Evolutionary conservation across 371 early-diverging fungal species (phyloP), one percentile per base, ranked within the genome.

Genomic region (Batkoa obscura): DNA sequence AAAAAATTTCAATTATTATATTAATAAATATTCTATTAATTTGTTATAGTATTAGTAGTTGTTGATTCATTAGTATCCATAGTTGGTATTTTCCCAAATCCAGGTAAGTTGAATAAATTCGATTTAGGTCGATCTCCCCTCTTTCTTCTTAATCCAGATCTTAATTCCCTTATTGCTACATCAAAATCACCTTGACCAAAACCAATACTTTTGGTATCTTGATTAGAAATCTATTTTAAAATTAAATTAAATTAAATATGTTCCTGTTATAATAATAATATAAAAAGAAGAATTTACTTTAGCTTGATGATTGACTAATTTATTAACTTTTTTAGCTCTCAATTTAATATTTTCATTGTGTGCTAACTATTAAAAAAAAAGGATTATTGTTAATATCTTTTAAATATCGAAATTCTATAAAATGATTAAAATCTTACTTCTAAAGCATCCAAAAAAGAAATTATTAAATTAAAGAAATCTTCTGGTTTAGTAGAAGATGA

Each of bases 381-480:
- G 23, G 23, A 23, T 23, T 23, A 23, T 23, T 23, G 23, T 23
- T 23, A 23, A 23, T 23, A 23, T 23, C 23, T 23, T 23, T 23
- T 23, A 23, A 23, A 23, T 23, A 23, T 23, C 23, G 0, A 23
- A 23, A 23, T 23, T 23, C 23, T 23, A 23, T 23, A 23, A 23
- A 23, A 23, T 23, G 23, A 23, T 23, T 23, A 37, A 10, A 12
- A 13, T 5, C 47, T 60, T 60, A 60, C 64, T 46, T 60, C 64
- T 6, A 70, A 64, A 50, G 64, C 58, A 17, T 68, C 55, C 13
- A 65, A 61, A 51, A 71, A 71, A n/a, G 64, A 61, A 13, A 68
- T 65, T 3, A 71, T 43, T 59, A 88, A 76, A 10, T 80, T 79
- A 74, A 88, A 87, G 74, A 86, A 90, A 60, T 88, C 91, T 58